Base-by-base conservation (phyloP, 768 basidiomycete genomes). In the Austroboletus festivus region DNA sequence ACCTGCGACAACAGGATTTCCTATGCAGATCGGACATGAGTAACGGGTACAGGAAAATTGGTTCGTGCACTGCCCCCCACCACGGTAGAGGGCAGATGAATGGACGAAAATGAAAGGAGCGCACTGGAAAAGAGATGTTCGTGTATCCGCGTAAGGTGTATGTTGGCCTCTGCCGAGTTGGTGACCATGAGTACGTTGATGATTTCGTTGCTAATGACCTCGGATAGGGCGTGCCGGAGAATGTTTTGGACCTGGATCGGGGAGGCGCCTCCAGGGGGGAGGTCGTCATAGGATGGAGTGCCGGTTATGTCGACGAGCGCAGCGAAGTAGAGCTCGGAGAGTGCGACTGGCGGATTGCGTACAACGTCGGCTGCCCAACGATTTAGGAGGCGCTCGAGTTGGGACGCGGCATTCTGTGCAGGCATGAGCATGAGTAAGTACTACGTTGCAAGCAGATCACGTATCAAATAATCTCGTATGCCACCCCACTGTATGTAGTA, bases 121-220 rank as follows among this genome's bases (percentile, higher is more conserved):
- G 63, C 60, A 90, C 91, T 80, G 21, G 83, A 75, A 57, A 93
- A 93, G 44, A 93, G 79, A 56, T 92, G 86, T 63, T 93, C 91
- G 64, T 93, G 91, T 47, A 93, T 89, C 5, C 88, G 78, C 20
- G 89, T 85, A 41, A 93, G 73, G 63, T 93, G 89, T 51, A 85
- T 65, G 59, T 93, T 93, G 22, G 91, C 85, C 45, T 93, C 91
- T 38, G 75, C 76, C 8, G 87, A 89, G 61, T 89, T 90, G 39
- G 91, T 93, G 50, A 92, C 85, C 58, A 92, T 82, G 47, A 93
- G 76, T 56, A 86, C 86, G 62, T 93, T 93, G 61, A 93, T 75
- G 68, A 92, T 76, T 37, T 88, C 89, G 54, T 87, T 80, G 18
- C 83, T 82, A 62, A 77, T 71, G 15, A 82, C 76, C 61, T 92